These are phyloP conservation scores for Extremus antarcticus DNA, from an alignment of 495 filamentous ascomycete genomes.

Conservation along the genomic window DNA sequence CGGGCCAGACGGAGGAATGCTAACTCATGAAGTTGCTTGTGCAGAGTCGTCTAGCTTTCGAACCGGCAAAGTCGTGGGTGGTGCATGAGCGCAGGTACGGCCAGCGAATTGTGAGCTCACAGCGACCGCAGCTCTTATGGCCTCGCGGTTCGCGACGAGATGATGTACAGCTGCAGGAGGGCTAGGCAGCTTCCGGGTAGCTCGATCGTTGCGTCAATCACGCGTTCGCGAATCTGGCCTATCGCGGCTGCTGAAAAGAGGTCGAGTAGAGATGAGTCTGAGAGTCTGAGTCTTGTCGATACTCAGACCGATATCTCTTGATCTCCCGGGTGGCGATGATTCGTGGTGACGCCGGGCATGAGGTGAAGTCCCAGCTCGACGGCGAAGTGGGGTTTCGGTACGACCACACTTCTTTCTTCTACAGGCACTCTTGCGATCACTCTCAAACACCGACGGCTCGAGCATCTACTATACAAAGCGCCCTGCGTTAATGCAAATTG, in stretches of 20 bases:
- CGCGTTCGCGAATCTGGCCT: slow-evolving; percentile 3
- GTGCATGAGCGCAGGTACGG: background rate
- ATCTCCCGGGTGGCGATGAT: too few relatives aligned
- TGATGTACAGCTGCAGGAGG: background rate
- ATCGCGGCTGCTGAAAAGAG: background rate
- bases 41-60: background rate
- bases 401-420: background rate
- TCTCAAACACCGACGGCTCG: background rate
- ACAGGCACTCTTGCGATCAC: background rate
- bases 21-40: background rate
- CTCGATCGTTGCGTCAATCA: background rate
- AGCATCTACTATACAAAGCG: background rate
- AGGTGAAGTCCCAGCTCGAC: background rate
- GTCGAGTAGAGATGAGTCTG: too few relatives aligned
- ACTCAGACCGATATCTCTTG: too few relatives aligned
- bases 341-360: background rate
- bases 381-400: background rate
- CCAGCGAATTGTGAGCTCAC: slow-evolving; percentile 5
- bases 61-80: background rate
- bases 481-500: background rate
- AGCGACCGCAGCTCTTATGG: background rate
- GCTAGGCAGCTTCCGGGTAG: background rate
- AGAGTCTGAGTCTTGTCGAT: too few relatives aligned
- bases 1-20: background rate
- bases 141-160: background rate